Evolutionary conservation across 1,284 basidiomycete species (phyloP), one percentile per base, ranked within the genome.

Genomic region (Trichosporon sp.): DNA sequence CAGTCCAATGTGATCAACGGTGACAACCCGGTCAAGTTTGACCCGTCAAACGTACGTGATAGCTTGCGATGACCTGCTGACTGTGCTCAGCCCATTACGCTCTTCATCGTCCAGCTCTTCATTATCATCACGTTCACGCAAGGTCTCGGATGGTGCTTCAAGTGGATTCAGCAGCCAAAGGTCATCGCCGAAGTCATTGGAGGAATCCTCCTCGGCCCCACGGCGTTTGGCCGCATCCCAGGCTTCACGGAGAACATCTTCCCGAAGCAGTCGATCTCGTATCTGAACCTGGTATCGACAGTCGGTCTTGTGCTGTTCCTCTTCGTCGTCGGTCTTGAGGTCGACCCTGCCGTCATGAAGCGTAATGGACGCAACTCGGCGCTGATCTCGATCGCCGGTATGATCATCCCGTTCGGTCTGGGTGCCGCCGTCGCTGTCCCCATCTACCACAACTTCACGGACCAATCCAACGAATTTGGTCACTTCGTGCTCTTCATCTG

Each of bases 401-500:
- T 96, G 80, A 71, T 90, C 16, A 74, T 96, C 1, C 94, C 94
- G 0, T 94, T 96, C 79, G 93, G 89, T 0, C 83, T 98, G 7
- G 96, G 96, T 4, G 90, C 92, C 0, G 94, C 89, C 0, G 87
- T 97, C 12, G 88, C 94, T 0, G 87, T 91, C 2, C 90, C 92
- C 0, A 80, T 98, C 40, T 98, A 96, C 85, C 85, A 91, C 68
- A 73, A 74, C 54, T 96, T 96, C 83, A 91, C 96, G 78, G 87
- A 90, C 75, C 78, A 83, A 0, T 71, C 78, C 2, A 85, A 83
- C 61, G 85, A 89, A 59, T 89, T 92, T 81, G 91, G 92, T 1
- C 88, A 97, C 80, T 98, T 98, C 83, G 89, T 98, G 87, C 90
- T 99, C 56, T 98, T 98, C 83, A 90, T 93, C 54, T 93, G 94